phyloP scores from a whole-genome alignment of 495 filamentous ascomycete species.

The Talaromyces nanjingensis region DNA sequence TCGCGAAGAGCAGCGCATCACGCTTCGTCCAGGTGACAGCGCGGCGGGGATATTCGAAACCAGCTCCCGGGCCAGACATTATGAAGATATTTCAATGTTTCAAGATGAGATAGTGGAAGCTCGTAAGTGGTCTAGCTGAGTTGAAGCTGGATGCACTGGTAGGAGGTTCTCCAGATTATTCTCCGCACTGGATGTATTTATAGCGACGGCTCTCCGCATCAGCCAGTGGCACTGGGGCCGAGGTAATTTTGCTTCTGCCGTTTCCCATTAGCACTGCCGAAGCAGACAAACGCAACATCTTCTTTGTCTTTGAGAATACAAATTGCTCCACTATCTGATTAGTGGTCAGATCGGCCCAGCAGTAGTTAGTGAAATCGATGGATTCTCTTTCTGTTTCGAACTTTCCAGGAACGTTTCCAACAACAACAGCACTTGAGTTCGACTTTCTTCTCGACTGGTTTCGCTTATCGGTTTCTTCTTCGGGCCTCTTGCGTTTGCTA shows the following conservation, averaged over 20 bases:
- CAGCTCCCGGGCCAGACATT: constrained; percentile 59
- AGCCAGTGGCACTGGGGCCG: background rate
- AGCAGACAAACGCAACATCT: background rate
- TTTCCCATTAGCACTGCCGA: background rate
- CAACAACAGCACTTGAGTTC: no score
- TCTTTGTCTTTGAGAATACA: background rate
- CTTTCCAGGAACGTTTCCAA: no score
- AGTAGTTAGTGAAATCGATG: no score
- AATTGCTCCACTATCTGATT: no score
- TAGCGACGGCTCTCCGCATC: background rate
- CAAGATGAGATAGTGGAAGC: background rate
- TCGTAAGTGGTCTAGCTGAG: background rate
- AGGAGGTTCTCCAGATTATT: background rate
- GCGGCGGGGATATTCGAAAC: constrained; percentile 67
- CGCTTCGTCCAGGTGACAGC: constrained; percentile 80
- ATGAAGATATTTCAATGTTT: background rate
- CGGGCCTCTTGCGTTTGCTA: no score
- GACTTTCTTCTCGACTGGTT: no score
- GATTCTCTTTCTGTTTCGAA: no score
- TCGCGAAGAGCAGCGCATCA: constrained; percentile 79
- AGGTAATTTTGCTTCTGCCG: background rate
- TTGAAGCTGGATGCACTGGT: background rate
- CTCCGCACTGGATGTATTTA: background rate
- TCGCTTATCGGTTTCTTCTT: no score
- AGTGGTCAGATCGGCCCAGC: no score